A percentile compares a stretch with the other conserved stretches of the same genome.
phyloP scores from a whole-genome alignment of 2,329 filamentous ascomycete species.

The Pseudopithomyces maydicus region DNA sequence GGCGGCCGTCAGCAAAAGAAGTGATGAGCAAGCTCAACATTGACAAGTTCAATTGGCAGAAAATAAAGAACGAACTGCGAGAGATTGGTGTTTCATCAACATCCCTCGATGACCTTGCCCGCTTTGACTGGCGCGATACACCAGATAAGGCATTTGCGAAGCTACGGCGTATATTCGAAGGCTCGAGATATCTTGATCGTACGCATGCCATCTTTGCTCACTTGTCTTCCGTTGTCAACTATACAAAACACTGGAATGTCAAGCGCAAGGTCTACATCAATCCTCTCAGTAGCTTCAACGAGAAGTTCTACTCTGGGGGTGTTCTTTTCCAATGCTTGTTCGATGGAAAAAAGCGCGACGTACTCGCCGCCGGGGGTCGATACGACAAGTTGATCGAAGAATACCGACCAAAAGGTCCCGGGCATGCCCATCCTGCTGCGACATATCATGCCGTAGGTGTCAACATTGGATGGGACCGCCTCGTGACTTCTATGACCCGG shows the following conservation, averaged over 20 bases:
- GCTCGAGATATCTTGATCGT: conserved; percentile 57
- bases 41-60: conserved; percentile 78
- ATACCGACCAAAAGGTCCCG: conserved; percentile 72
- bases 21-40: conserved; percentile 87
- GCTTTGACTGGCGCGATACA: conserved; percentile 85
- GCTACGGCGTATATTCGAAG: conserved; percentile 59
- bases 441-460: conserved; percentile 85
- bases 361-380: conserved; percentile 90
- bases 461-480: conserved; percentile 84
- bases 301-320: conserved; percentile 81
- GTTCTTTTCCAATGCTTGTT: conserved; percentile 90
- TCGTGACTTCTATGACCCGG: conserved; percentile 66
- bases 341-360: conserved; percentile 78
- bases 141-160: conserved; percentile 76
- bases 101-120: conserved; percentile 84
- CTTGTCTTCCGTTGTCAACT: conserved; percentile 76
- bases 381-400: conserved; percentile 91
- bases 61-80: conserved; percentile 80
- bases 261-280: conserved; percentile 80
- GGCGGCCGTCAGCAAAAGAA: conserved; percentile 77
- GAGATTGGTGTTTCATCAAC: conserved; percentile 83
- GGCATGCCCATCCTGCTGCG: conserved; percentile 50
- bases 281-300: conserved; percentile 85
- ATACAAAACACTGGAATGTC: conserved; percentile 76
- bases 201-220: conserved; percentile 70